A percentile compares a stretch with the other conserved stretches of the same genome.
phyloP scores from a whole-genome alignment of 2,329 filamentous ascomycete species.

The Fusarium nurragi region DNA sequence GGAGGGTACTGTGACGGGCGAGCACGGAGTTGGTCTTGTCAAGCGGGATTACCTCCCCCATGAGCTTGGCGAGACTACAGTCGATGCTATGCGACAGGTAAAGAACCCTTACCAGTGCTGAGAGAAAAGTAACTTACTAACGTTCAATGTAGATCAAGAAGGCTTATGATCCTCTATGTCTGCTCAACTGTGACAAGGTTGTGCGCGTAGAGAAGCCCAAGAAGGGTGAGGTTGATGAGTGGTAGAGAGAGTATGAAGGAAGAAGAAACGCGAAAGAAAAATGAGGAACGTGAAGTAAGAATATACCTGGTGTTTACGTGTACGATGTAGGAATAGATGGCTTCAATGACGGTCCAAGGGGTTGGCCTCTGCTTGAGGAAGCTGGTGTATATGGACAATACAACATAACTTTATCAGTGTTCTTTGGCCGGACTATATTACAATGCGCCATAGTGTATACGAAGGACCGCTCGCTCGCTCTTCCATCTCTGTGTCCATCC shows the following conservation, averaged over 20 bases:
- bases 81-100: constrained; percentile 85
- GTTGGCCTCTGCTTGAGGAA: constrained; percentile 1
- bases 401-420: background rate
- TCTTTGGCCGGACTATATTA: background rate
- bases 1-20: constrained; percentile 87
- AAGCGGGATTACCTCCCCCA: constrained; percentile 86
- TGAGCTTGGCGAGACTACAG: constrained; percentile 77
- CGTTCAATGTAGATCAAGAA: constrained; percentile 71
- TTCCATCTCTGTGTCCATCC: background rate
- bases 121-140: background rate
- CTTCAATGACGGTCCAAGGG: constrained; percentile 3
- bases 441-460: background rate
- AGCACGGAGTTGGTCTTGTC: constrained; percentile 84
- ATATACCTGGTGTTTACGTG: constrained; percentile 33
- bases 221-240: constrained; percentile 56
- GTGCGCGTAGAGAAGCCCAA: constrained; percentile 65
- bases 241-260: constrained; percentile 46
- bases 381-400: constrained; percentile 18
- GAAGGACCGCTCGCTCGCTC: background rate
- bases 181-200: constrained; percentile 76
- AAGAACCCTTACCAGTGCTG: constrained; percentile 37
- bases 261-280: background rate
- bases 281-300: background rate
- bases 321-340: constrained; percentile 32
- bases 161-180: constrained; percentile 78